A percentile compares a stretch with the other conserved stretches of the same genome.
These are phyloP conservation scores for Umbellularia californica DNA, from an alignment of 164 flowering plant genomes.

Conservation along the genomic window DNA sequence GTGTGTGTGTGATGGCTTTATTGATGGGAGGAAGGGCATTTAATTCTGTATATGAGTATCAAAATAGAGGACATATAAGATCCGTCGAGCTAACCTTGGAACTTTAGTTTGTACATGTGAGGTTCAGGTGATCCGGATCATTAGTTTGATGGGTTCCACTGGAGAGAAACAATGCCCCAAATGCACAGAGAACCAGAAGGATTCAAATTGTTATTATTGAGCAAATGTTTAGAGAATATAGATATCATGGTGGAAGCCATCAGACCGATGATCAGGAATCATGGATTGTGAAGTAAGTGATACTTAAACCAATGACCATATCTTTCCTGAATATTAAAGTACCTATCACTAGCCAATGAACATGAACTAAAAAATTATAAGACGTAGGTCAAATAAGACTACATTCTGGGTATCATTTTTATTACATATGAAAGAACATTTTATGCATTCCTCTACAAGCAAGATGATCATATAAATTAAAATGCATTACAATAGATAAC, in stretches of 20 bases:
- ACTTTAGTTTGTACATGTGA: too few relatives aligned
- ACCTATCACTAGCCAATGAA: conserved; percentile 1
- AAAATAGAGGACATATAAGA: too few relatives aligned
- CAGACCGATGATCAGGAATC: too few relatives aligned
- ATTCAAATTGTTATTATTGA: too few relatives aligned
- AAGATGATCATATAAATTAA: conserved; percentile 12
- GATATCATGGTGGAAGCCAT: too few relatives aligned
- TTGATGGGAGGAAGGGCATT: too few relatives aligned
- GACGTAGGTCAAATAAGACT: conserved; percentile 11
- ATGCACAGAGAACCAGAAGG: too few relatives aligned
- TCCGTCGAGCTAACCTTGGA: too few relatives aligned
- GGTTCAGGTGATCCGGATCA: neutral
- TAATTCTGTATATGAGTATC: too few relatives aligned
- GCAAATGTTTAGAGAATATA: too few relatives aligned
- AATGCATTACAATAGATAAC: conserved; percentile 15
- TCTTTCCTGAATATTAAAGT: neutral
- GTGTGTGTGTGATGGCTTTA: too few relatives aligned
- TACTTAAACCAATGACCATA: neutral
- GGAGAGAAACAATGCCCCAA: neutral
- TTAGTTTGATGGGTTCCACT: neutral
- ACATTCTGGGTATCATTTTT: conserved; percentile 3
- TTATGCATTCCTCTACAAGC: conserved; percentile 14
- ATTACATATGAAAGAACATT: conserved; percentile 12
- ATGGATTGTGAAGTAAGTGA: too few relatives aligned
- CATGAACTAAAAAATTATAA: neutral